A percentile compares a stretch with the other conserved stretches of the same genome.
Evolutionary conservation across 1,284 basidiomycete genomes (phyloP).

Genomic region (Papiliotrema laurentii): DNA sequence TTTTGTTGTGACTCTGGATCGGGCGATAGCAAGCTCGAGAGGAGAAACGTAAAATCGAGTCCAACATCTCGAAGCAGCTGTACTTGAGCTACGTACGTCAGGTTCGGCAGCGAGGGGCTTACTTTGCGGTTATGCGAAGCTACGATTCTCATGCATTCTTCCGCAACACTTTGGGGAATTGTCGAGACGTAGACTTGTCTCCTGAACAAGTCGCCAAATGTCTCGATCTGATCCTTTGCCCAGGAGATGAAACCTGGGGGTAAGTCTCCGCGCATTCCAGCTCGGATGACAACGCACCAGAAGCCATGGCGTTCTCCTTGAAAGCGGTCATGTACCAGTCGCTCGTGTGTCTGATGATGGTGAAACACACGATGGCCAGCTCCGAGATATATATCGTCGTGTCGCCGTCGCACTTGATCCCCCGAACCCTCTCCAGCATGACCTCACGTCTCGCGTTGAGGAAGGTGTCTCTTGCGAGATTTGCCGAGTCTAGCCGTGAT

Average conservation of each 20-base stretch:
- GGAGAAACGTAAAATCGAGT: slow-evolving; percentile 81
- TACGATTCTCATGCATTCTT: slow-evolving; percentile 72
- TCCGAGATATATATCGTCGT: slow-evolving; percentile 46
- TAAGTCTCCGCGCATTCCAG: slow-evolving; percentile 2
- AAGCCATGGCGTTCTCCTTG: slow-evolving; percentile 88
- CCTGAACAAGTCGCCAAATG: slow-evolving; percentile 78
- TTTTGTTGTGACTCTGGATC: slow-evolving; percentile 9
- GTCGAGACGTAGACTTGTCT: slow-evolving; percentile 86
- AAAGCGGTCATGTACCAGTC: slow-evolving; percentile 98
- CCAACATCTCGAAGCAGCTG: slow-evolving; percentile 86
- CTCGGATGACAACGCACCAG: slow-evolving; percentile 55
- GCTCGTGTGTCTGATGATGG: slow-evolving; percentile 62
- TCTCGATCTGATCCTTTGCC: slow-evolving; percentile 81
- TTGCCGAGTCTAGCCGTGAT: slow-evolving; percentile 67
- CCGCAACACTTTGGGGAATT: slow-evolving; percentile 61
- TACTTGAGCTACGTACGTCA: neutral
- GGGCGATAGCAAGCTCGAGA: slow-evolving; percentile 62
- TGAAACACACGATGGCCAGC: slow-evolving; percentile 47
- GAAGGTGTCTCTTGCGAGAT: slow-evolving; percentile 78
- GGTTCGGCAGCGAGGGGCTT: slow-evolving; percentile 17
- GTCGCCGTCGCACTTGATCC: slow-evolving; percentile 88
- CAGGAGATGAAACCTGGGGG: slow-evolving; percentile 89
- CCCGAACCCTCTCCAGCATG: slow-evolving; percentile 69
- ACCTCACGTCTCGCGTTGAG: slow-evolving; percentile 72
- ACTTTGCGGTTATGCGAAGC: slow-evolving; percentile 76